Base-by-base conservation (phyloP, 306 rosid species). In the Cucurbita ficifolia region DNA sequence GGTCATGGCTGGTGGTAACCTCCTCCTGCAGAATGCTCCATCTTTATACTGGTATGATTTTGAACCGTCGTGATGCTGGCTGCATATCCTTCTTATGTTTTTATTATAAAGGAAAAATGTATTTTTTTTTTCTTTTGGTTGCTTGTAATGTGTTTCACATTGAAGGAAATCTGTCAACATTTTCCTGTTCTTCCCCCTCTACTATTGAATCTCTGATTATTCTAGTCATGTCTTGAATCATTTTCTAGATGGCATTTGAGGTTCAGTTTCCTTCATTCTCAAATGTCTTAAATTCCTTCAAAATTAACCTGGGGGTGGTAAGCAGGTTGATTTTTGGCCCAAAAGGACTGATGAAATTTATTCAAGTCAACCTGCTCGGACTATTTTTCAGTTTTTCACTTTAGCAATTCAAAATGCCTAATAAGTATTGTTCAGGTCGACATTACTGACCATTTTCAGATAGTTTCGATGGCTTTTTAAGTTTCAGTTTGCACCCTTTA, bases 1-100 rank as follows among this genome's bases (percentile, higher is more conserved):
- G 99, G 95, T 95, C 46, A 82, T 95, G 81, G 84, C 97, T 72
- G 96, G 97, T 7, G 96, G 89, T 39, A 86, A 88, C 56, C 2
- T 10, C 35, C 97, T 91, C 78, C 40, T 86, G 84, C 92, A 75
- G 75, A 46, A 81, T 79, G 99, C 99, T 76, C 97, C 97, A 3
- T 87, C 70, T 63, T 85, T 95, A 80, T 95, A 91, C 83, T 95
- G 99, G 99, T 95, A 88, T 69, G 81, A 59, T 73, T 65, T 72
- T 77, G 75, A 75, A 71, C 77, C 33, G 62, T 51, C 54, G 24
- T 18, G 51, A 13, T 46, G 72, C 56, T 68, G 56, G 10, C 19
- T 46, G 56, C 17, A 19, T 53, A 65, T 43, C 54, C 52, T 58
- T 58, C 40, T 65, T 39, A 13, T 46, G 73, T 46, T 29, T 29